Base-by-base conservation (phyloP, 2,329 filamentous ascomycete species). In the Verticillium tricorpus region DNA sequence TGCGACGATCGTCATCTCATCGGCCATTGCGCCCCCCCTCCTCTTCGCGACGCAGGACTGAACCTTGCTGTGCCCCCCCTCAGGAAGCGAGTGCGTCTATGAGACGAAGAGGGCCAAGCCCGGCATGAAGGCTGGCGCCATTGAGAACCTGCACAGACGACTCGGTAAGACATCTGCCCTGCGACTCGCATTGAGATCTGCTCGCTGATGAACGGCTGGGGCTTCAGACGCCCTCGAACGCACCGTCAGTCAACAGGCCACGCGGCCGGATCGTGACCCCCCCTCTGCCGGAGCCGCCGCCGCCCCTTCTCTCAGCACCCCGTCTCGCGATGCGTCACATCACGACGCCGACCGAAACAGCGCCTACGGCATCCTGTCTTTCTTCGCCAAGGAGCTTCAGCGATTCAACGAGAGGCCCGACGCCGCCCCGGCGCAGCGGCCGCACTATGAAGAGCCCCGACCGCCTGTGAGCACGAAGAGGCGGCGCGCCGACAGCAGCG, bases 121-220 rank as follows among this genome's bases (percentile, higher is more conserved):
- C 5, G 75, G 75, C 5, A 69, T 78, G 62, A 76, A 76, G 62
- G 65, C 68, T 14, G 76, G 76, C 1, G 75, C 73, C 2, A 69
- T 78, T 31, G 74, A 77, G 40, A 72, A 69, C 39, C 60, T 77
- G 28, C 74, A 74, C 59, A 65, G 69, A 59, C 67, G 75, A 62
- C 65, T 77, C n/a, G 70, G 73, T 72, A 37, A 14, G 58, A 52
- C 45, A 52, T 4, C 8, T 11, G 45, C 6, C 45, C n/a, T 52
- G 11, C 19, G 17, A 25, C 19, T 14, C n/a, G n/a, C 19, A 52
- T 19, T 52, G 19, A 2, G 45, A 52, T 52, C 19, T 9, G n/a
- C 45, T 52, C 45, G 19, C 19, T 52, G n/a, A 52, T 52, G 37
- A 19, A n/a, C n/a, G 2, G 0, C 61, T 19, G 45, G n/a, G n/a